phyloP scores from a whole-genome alignment of 2,329 filamentous ascomycete genomes.

The Aureobasidium vineae region DNA sequence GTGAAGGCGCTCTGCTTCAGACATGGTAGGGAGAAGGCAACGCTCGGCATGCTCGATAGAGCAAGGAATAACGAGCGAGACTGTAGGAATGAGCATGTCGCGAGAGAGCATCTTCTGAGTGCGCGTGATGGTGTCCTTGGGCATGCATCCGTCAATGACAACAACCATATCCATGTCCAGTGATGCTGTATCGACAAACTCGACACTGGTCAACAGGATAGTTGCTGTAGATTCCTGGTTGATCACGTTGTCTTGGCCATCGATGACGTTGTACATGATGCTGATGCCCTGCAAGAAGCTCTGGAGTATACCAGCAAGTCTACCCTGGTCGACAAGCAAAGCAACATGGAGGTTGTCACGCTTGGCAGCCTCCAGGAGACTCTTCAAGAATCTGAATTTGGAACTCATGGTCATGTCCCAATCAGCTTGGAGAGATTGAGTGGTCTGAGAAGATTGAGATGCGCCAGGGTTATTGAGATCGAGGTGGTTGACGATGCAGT shows the following conservation, averaged over 20 bases:
- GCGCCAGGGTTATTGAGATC: slow-evolving; percentile 40
- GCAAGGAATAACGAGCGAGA: slow-evolving; percentile 44
- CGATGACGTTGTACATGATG: slow-evolving; percentile 25
- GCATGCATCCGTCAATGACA: slow-evolving; percentile 41
- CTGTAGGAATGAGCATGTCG: neutral
- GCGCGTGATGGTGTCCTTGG: slow-evolving; percentile 4
- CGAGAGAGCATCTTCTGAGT: slow-evolving; percentile 16
- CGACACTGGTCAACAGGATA: slow-evolving; percentile 37
- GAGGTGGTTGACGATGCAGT: slow-evolving; percentile 30
- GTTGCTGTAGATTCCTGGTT: slow-evolving; percentile 34
- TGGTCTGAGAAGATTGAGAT: slow-evolving; percentile 34
- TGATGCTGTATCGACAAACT: slow-evolving; percentile 32
- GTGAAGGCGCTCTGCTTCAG: slow-evolving; percentile 35
- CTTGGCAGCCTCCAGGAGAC: slow-evolving; percentile 35
- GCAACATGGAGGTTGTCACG: slow-evolving; percentile 34
- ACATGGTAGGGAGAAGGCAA: slow-evolving; percentile 37
- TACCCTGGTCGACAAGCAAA: slow-evolving; percentile 35
- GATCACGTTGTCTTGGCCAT: slow-evolving; percentile 27
- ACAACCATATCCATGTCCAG: slow-evolving; percentile 41
- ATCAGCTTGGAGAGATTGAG: slow-evolving; percentile 34
- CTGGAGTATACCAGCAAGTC: slow-evolving; percentile 37
- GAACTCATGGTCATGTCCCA: slow-evolving; percentile 40
- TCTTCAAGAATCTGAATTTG: slow-evolving; percentile 41
- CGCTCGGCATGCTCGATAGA: slow-evolving; percentile 48
- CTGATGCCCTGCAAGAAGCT: slow-evolving; percentile 36